Evolutionary conservation across 257 asterid genomes (phyloP).

Genomic region (Solanum microdontum): DNA sequence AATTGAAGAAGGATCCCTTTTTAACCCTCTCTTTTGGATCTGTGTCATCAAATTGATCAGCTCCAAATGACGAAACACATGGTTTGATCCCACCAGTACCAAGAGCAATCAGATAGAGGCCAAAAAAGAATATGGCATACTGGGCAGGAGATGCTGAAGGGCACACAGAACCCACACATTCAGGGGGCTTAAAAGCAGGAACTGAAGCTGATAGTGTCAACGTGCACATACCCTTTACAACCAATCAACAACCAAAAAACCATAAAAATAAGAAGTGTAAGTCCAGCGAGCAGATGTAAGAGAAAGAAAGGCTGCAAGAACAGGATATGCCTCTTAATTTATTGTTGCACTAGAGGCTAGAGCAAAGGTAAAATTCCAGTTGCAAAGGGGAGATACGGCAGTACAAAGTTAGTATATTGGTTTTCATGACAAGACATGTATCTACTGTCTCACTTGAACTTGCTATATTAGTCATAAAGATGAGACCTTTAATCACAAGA

Average conservation of each 20-base stretch:
- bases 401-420: background rate
- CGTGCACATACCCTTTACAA: constrained; percentile 78
- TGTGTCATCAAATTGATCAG: constrained; percentile 94
- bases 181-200: constrained; percentile 67
- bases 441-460: background rate
- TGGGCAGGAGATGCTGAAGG: constrained; percentile 71
- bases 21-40: constrained; percentile 74
- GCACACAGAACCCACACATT: constrained; percentile 67
- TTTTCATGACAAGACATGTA: background rate
- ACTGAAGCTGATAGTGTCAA: constrained; percentile 75
- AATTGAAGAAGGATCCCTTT: constrained; percentile 92
- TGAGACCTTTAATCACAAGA: background rate
- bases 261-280: background rate
- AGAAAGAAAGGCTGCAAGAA: background rate
- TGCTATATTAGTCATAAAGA: background rate
- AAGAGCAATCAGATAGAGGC: constrained; percentile 80
- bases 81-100: constrained; percentile 99
- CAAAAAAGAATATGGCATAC: constrained; percentile 59
- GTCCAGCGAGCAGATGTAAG: background rate
- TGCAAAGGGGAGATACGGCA: background rate
- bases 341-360: background rate
- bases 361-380: background rate
- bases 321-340: background rate
- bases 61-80: constrained; percentile 93
- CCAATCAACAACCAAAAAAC: background rate